Evolutionary conservation across 768 basidiomycete genomes (phyloP), one percentile per base, ranked within the genome.

Genomic region (Mycena belliarum): DNA sequence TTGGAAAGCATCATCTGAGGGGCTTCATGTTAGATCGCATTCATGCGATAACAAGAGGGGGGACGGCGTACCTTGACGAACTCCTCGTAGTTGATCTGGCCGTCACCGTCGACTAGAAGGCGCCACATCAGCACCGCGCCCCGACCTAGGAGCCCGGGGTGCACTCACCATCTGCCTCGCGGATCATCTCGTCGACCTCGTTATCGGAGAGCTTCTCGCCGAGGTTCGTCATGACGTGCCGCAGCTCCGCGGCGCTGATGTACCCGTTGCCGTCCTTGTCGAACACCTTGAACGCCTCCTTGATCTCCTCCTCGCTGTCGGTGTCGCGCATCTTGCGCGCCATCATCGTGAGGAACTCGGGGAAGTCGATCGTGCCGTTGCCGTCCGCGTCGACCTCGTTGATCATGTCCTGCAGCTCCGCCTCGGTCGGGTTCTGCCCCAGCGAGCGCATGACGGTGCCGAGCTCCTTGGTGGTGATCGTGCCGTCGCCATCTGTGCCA

Each of bases 261-360:
- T 77, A 88, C 26, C 89, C 90, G 65, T 92, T 91, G 20, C 87
- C 88, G 68, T 92, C 89, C 79, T 90, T 91, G 75, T 93, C 90
- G 24, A 65, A 65, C 20, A 65, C 63, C 60, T 61, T 65, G 70
- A 82, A 81, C 14, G 80, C 78, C 69, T 76, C 70, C 66, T 75
- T 72, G 55, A 80, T 72, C 66, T 81, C 79, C 63, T 78, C 76
- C 57, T 79, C 78, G 53, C 72, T 73, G 52, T 75, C 74, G 18
- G 72, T 71, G 50, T 74, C 73, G 46, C 69, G 67, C 63, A 78
- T 70, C 64, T 74, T 75, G 52, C 73, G 72, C n/a, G 69, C 72
- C 78, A 80, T 79, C 72, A 81, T 72, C 12, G 65, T 67, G 58
- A 80, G 60, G 65, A 81, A 80, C 68, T 80, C 78, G n/a, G 72